Base-by-base conservation (phyloP, 2,329 filamentous ascomycete genomes). In the Incumbomyces lentus region DNA sequence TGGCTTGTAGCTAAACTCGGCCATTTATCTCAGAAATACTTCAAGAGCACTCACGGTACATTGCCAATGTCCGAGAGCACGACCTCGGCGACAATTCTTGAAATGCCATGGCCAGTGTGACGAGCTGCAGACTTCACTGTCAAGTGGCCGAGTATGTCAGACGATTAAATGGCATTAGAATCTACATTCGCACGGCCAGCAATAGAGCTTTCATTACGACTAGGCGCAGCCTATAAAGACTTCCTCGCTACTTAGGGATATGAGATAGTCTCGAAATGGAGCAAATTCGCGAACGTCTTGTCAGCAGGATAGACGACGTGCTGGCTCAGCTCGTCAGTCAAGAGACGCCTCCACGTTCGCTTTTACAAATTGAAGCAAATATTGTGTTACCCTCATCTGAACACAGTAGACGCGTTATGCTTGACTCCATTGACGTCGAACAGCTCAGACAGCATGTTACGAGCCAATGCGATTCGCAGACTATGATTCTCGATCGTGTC, bases 381-480 rank as follows among this genome's bases (percentile, higher is more conserved):
- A 30, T 44, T 35, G 41, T 44, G 16, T 31, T 44, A n/a, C 33
- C 41, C 10, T 18, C 34, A 22, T 18, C 34, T 18, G 30, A 18
- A 11, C n/a, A 31, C 6, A 31, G 41, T 44, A n/a, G 11, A n/a
- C 13, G n/a, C 3, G 36, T 46, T 18, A 14, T 46, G 2, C 34
- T 46, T 30, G 43, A 46, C 35, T 31, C 43, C 6, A 46, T 46
- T 26, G 17, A 40, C 35, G 34, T 46, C 14, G 34, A 46, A 4
- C 14, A 46, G 11, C 29, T 46, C n/a, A 38, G 35, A 32, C 33
- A 19, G 12, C 18, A 22, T 6, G n/a, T 37, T 11, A 32, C 41
- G 10, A 30, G 11, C 10, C 16, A 44, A 19, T 5, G 8, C 11
- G 19, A 33, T 4, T 3, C 31, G 12, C 33, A 17, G 16, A 5